These are phyloP conservation scores for Evansstolkia leycettana DNA, from an alignment of 495 filamentous ascomycete species.

Conservation along the genomic window DNA sequence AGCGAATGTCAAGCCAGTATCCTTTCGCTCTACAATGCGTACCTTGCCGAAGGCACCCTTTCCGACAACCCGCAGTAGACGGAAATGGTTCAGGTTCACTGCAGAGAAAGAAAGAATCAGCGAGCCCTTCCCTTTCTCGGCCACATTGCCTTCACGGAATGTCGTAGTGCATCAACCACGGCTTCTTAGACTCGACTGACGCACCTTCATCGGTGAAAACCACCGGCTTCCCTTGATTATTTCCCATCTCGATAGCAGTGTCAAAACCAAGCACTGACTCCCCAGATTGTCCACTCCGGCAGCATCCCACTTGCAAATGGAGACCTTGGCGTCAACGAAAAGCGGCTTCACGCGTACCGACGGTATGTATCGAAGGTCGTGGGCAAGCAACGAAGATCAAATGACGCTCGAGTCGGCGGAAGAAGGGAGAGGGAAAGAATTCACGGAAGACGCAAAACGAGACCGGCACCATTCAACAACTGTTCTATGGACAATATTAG, in stretches of 20 bases:
- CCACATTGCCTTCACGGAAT: too few relatives aligned
- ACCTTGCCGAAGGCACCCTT: constrained; percentile 98
- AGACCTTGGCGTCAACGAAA: neutral
- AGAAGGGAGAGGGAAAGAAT: too few relatives aligned
- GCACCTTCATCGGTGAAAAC: constrained; percentile 85
- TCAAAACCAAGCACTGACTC: constrained; percentile 4
- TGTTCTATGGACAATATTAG: constrained; percentile 2
- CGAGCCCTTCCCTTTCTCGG: neutral
- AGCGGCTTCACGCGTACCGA: neutral
- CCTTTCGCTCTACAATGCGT: constrained; percentile 94
- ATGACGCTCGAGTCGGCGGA: constrained; percentile 3
- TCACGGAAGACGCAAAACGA: too few relatives aligned
- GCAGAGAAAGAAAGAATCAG: neutral
- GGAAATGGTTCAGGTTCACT: constrained; percentile 98
- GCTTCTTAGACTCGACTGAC: constrained; percentile 18
- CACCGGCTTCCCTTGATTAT: constrained; percentile 86
- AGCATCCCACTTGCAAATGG: constrained; percentile 21
- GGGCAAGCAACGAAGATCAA: neutral
- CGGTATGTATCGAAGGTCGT: too few relatives aligned
- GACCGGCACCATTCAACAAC: too few relatives aligned
- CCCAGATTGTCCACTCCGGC: constrained; percentile 12
- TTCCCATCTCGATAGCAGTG: constrained; percentile 58
- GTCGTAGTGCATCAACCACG: neutral
- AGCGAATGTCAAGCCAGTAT: constrained; percentile 86
- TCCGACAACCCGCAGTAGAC: constrained; percentile 86